Percentiles rank a stretch among this genome's conserved stretches.
Conservation (phyloP, 2,329 filamentous ascomycete species). For the Akanthomyces lecanii region DNA sequence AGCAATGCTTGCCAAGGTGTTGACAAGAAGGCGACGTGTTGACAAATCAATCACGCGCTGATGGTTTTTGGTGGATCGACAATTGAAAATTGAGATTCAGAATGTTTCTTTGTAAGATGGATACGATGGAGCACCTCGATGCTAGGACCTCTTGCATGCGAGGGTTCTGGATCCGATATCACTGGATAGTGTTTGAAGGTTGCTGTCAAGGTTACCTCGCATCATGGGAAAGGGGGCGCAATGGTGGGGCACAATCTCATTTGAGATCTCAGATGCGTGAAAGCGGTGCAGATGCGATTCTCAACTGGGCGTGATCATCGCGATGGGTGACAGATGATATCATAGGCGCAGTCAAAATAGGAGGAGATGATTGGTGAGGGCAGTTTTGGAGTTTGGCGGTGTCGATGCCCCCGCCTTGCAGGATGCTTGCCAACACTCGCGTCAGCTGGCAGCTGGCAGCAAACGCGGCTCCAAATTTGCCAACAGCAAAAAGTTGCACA, state of each 20-base stretch:
- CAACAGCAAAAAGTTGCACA: background rate
- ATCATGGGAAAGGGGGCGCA: conserved; percentile 4
- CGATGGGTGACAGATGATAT: background rate
- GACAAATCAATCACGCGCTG: background rate
- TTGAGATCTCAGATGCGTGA: background rate
- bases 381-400: background rate
- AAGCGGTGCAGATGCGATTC: conserved; percentile 2
- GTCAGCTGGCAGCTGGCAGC: conserved; percentile 3
- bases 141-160: background rate
- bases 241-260: conserved; percentile 11
- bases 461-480: background rate
- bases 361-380: background rate
- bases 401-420: background rate
- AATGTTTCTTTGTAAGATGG: background rate
- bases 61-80: background rate
- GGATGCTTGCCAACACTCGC: background rate
- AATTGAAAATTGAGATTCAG: no score
- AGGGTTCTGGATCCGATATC: background rate
- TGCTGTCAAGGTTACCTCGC: conserved; percentile 7
- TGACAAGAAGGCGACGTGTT: background rate
- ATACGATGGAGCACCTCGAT: background rate
- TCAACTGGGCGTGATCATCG: background rate
- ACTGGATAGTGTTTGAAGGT: conserved; percentile 7
- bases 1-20: background rate
- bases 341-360: background rate